Conservation (phyloP, 179 eudicot genomes). For the Amaranthus tricolor region DNA sequence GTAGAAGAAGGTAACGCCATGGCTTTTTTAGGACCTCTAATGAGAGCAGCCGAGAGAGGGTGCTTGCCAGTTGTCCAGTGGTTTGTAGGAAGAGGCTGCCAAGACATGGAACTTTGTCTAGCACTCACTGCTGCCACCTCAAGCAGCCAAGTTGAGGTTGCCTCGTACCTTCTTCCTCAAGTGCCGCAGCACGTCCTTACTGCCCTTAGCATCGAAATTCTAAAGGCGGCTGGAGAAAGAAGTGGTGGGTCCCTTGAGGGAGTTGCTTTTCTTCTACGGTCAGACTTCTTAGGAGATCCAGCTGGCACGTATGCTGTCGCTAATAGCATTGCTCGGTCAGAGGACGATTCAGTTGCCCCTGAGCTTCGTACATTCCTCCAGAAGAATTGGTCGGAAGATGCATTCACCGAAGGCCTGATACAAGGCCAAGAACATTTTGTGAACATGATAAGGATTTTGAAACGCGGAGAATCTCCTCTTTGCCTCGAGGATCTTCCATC, state of each 20-base stretch:
- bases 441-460: conserved; percentile 62
- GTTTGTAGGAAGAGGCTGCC: conserved; percentile 90
- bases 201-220: conserved; percentile 92
- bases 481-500: conserved; percentile 68
- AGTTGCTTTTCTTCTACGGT: conserved; percentile 79
- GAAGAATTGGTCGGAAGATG: conserved; percentile 79
- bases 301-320: conserved; percentile 85
- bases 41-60: conserved; percentile 97
- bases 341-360: conserved; percentile 73
- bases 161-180: conserved; percentile 86
- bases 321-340: conserved; percentile 71
- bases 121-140: conserved; percentile 98
- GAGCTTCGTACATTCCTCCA: conserved; percentile 60
- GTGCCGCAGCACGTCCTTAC: conserved; percentile 92
- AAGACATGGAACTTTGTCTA: conserved; percentile 97
- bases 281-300: conserved; percentile 81
- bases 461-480: conserved; percentile 73
- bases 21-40: conserved; percentile 90
- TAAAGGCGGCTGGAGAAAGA: conserved; percentile 95
- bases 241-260: conserved; percentile 94
- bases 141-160: conserved; percentile 77
- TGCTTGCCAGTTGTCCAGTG: conserved; percentile 84
- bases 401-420: conserved; percentile 57
- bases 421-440: conserved; percentile 64
- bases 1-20: conserved; percentile 95